Base-by-base conservation (phyloP, 2,329 filamentous ascomycete genomes). In the Aspergillus puulaauensis region DNA sequence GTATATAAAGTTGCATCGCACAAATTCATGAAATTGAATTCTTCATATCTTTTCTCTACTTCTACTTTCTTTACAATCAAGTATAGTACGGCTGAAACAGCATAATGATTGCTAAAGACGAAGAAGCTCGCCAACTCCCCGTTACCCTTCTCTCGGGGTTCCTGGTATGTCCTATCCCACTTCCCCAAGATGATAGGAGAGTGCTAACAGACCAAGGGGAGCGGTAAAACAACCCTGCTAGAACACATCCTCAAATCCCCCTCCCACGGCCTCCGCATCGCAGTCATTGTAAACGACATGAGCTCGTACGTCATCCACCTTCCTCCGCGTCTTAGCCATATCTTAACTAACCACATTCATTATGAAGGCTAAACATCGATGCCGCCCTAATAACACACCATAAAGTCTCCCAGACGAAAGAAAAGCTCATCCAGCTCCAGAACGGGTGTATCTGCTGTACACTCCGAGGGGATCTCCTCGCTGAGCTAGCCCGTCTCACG, bases 391-490 rank as follows among this genome's bases (percentile, higher is more conserved):
- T 89, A 45, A 81, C 82, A 15, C 77, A 83, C 2, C 80, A 86
- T 65, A 80, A 79, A 23, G 72, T 88, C 37, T 83, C 82, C 2
- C 81, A 83, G 61, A 83, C 83, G 0, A 76, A 86, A 40, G 85
- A 89, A 62, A 87, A 88, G 61, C 79, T 90, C 33, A 84, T 90
- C 15, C 83, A 86, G 9, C 79, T 90, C 54, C 86, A 90, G 66
- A 90, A 90, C 60, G 87, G 88, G 9, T 91, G 89, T 63, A 91
- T 91, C 65, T 91, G 88, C 77, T 91, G 89, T 65, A 91, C 88
- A 0, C 78, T 91, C 0, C 84, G 89, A 3, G 87, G 88, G 1
- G 88, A 91, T 56, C 73, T 91, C 1, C 80, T 91, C 0, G 84
- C 88, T 58, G 88, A 91, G 68, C 80, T 91, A 0, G 87, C 87